A percentile compares a stretch with the other conserved stretches of the same genome.
Conservation (phyloP, 1,139 yeast species). For the Taphrina populina region DNA sequence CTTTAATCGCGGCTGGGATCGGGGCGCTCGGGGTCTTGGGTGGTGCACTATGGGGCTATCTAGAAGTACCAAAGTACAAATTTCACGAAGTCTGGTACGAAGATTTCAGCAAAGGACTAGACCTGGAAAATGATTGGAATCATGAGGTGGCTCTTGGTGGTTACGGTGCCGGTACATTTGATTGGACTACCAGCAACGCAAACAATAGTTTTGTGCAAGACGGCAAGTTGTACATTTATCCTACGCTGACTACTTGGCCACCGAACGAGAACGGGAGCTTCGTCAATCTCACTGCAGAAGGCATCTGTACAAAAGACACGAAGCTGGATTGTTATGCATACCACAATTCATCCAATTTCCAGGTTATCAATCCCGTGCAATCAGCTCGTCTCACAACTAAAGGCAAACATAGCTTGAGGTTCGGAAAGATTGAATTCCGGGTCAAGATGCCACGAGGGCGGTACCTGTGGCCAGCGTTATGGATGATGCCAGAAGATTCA, state of each 20-base stretch:
- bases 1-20: constrained; percentile 26
- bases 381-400: constrained; percentile 38
- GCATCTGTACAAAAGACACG: constrained; percentile 35
- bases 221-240: constrained; percentile 37
- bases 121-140: constrained; percentile 29
- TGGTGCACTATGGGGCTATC: constrained; percentile 35
- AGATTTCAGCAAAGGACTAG: constrained; percentile 34
- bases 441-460: constrained; percentile 38
- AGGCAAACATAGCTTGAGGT: constrained; percentile 33
- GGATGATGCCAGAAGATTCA: constrained; percentile 38
- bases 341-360: constrained; percentile 31
- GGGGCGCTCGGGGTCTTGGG: constrained; percentile 31
- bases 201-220: constrained; percentile 37
- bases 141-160: constrained; percentile 39
- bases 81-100: constrained; percentile 36
- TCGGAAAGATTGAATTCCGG: constrained; percentile 37
- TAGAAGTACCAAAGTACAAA: constrained; percentile 35
- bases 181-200: constrained; percentile 36
- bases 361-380: constrained; percentile 37
- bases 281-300: constrained; percentile 37
- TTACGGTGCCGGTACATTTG: constrained; percentile 38
- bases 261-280: constrained; percentile 36
- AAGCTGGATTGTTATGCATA: constrained; percentile 34
- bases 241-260: constrained; percentile 37
- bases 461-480: constrained; percentile 39